A percentile compares a stretch with the other conserved stretches of the same genome.
These are phyloP conservation scores for Jaapia argillacea DNA, from an alignment of 768 basidiomycete species.

Conservation along the genomic window DNA sequence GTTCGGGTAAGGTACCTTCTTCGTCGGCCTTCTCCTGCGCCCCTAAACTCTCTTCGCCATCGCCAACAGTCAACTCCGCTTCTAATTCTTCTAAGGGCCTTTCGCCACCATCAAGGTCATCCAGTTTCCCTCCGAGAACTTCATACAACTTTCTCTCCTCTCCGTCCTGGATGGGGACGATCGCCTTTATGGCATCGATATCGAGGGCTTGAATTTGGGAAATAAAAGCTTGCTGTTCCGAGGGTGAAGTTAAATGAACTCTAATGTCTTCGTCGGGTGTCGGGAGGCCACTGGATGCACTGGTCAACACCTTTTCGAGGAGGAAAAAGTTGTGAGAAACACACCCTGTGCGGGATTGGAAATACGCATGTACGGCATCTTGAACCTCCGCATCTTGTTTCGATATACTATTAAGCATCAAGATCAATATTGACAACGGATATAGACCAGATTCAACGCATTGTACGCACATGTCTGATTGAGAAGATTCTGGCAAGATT, in stretches of 20 bases:
- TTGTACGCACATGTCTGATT: no score
- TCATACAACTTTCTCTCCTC: slow-evolving; percentile 19
- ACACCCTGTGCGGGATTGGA: slow-evolving; percentile 26
- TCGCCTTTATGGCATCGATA: slow-evolving; percentile 18
- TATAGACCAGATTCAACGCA: no score
- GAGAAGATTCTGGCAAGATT: no score
- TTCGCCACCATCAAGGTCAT: slow-evolving; percentile 12
- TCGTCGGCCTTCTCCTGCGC: no score
- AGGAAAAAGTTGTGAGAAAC: slow-evolving; percentile 5
- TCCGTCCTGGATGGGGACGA: slow-evolving; percentile 16
- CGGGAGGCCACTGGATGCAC: not conserved
- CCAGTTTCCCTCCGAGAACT: slow-evolving; percentile 10
- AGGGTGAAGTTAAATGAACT: slow-evolving; percentile 20
- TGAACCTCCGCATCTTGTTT: slow-evolving; percentile 15
- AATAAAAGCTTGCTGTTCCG: slow-evolving; percentile 21
- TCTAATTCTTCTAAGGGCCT: not conserved
- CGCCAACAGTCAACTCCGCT: not conserved
- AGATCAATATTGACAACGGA: no score
- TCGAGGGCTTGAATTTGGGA: slow-evolving; percentile 18
- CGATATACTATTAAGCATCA: no score
- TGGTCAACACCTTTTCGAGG: not conserved
- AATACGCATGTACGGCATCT: slow-evolving; percentile 23
- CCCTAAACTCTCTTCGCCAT: no score
- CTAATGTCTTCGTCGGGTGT: slow-evolving; percentile 15
- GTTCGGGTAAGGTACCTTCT: no score